Base-by-base conservation (phyloP, 768 basidiomycete genomes). In the Lyophyllum shimeji region DNA sequence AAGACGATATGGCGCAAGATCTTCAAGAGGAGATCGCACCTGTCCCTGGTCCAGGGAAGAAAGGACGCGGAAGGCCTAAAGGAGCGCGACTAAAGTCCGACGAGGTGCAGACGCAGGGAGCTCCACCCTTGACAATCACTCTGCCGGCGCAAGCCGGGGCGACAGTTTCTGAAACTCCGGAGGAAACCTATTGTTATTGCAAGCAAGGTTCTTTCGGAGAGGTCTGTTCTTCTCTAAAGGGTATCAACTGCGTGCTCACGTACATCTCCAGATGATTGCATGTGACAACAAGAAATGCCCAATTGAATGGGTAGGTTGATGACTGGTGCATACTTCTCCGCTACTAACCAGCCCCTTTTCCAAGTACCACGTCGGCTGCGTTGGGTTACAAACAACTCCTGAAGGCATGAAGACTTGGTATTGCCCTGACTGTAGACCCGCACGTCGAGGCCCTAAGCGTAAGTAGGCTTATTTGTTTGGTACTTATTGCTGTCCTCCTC, bases 151-250 rank as follows among this genome's bases (percentile, higher is more conserved):
- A 65, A 33, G 65, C 64, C 29, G 39, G 3, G 15, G 25, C n/a
- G 31, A 50, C 63, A 27, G 62, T 52, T 33, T 53, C 55, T 6
- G 43, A 57, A 18, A 40, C 51, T 33, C 39, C 65, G 60, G 76
- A 82, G 61, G 74, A 78, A 31, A 75, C 75, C 31, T 97, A 91
- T 69, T 96, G 94, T 69, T 87, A 85, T 66, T 96, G 94, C 70
- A 78, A 89, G 61, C 79, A 86, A 58, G 82, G 85, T 29, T 91
- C 88, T 18, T 93, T 83, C 66, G 94, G 93, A 63, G 85, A 88
- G 70, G 89, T 89, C 63, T 57, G 84, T 72, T 54, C 17, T 17
- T 23, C 11, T 8, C 4, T 11, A 12, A 25, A 29, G 27, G n/a
- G n/a, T 46, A 9, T 9, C 27, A 25, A 27, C 7, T 3, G 9